Evolutionary conservation across 2,329 filamentous ascomycete species (phyloP).

Genomic region (Laburnicola sp.): DNA sequence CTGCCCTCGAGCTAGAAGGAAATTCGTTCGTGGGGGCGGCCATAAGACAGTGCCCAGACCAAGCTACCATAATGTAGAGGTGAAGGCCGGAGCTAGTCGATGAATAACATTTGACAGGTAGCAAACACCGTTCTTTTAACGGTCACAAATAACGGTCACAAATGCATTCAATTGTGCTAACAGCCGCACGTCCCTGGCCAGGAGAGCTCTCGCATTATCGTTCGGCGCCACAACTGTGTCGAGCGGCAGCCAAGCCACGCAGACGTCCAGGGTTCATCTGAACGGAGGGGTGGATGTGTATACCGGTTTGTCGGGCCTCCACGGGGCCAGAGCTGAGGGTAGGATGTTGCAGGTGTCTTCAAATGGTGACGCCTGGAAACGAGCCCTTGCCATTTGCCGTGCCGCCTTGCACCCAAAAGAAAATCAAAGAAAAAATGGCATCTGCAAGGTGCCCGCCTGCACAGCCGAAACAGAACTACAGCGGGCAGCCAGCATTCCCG

Average conservation of each 20-base stretch:
- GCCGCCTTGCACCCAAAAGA: constrained; percentile 1
- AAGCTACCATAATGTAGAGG: constrained; percentile 2
- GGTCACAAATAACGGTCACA: not conserved
- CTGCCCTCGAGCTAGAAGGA: constrained; percentile 20
- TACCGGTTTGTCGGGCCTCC: not conserved
- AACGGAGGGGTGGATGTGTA: not conserved
- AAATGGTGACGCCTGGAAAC: constrained; percentile 1
- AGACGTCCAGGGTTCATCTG: constrained; percentile 1
- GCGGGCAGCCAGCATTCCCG: not conserved
- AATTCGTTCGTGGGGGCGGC: not conserved
- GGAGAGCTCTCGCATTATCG: constrained; percentile 13
- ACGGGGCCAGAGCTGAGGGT: not conserved
- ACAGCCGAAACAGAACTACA: not conserved
- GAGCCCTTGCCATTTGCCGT: not conserved
- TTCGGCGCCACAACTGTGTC: constrained; percentile 21
- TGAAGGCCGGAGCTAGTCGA: not conserved
- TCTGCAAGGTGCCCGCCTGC: not conserved
- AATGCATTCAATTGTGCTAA: not conserved
- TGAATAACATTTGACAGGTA: not conserved
- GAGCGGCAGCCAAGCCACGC: constrained; percentile 1
- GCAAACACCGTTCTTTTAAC: constrained; percentile 1
- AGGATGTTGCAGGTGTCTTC: not conserved
- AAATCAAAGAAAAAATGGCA: constrained; percentile 7
- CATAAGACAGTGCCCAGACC: not conserved
- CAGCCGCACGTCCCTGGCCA: not conserved